Base-by-base conservation (phyloP, 352 stramenopile genomes). In the Halophytophthora polymorphica region DNA sequence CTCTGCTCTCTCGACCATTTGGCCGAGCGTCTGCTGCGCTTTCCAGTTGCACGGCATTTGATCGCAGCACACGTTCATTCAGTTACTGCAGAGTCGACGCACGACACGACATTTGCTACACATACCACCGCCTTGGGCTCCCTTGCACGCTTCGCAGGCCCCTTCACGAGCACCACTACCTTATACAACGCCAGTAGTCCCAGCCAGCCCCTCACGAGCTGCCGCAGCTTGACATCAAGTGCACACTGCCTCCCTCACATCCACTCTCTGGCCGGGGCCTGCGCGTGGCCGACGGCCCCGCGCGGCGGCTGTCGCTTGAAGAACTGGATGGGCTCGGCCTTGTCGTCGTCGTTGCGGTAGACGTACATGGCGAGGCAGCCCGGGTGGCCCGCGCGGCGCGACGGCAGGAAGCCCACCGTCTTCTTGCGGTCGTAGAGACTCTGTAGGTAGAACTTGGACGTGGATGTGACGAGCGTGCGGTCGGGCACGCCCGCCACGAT, bases 401-500 rank as follows among this genome's bases (percentile, higher is more conserved):
- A 75, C 36, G 65, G 66, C 59, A 87, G 50, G 50, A 81, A 86
- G 3, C 73, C 77, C 18, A 88, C 66, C 12, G 70, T 84, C 62
- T 77, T 83, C 50, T 75, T 77, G 49, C 69, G 71, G 49, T 88
- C 77, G 56, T 84, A 83, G n/a, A 84, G 63, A 52, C 71, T 84
- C 56, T 83, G 72, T 21, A 88, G 50, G 52, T 84, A 88, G 45
- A 88, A 88, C 58, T 78, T 84, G 61, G 71, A 83, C 35, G 61
- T 81, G 41, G 74, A 74, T 1, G 74, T 83, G 28, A 88, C 77
- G 6, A 74, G 49, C 11, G 71, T 83, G 22, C 72, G 67, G 21
- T 86, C 74, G 14, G 74, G 77, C 28, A 88, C 75, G n/a, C 77
- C 74, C 13, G 58, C 72, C 33, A 88, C 69, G 44, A 86, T 66